These are phyloP conservation scores for Isatis lusitanica DNA, from an alignment of 441 rosid species.

Conservation along the genomic window DNA sequence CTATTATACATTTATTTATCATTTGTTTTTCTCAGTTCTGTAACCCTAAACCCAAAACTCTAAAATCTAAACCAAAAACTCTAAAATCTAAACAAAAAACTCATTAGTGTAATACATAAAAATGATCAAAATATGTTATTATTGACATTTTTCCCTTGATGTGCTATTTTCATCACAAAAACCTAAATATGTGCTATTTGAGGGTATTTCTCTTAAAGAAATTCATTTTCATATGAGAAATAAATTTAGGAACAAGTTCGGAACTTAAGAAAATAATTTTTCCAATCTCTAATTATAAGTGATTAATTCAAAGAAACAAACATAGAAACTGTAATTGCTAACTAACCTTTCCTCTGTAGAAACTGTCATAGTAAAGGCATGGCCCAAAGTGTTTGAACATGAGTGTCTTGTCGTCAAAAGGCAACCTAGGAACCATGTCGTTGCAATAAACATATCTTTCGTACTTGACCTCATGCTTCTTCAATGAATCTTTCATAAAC, in stretches of 20 bases:
- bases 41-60: too few relatives aligned
- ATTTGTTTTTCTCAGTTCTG: too few relatives aligned
- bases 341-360: constrained; percentile 60
- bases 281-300: background rate
- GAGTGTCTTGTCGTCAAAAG: constrained; percentile 56
- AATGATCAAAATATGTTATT: too few relatives aligned
- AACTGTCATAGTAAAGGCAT: constrained; percentile 57
- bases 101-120: too few relatives aligned
- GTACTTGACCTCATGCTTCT: constrained; percentile 43
- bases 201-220: too few relatives aligned
- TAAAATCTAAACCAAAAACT: too few relatives aligned
- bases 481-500: constrained; percentile 49
- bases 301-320: background rate
- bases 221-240: background rate
- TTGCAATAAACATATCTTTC: constrained; percentile 62
- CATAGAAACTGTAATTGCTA: background rate
- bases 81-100: too few relatives aligned
- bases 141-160: too few relatives aligned
- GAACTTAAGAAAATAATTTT: background rate
- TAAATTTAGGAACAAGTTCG: background rate
- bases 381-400: constrained; percentile 72
- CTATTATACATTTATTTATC: too few relatives aligned
- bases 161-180: too few relatives aligned
- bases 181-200: too few relatives aligned
- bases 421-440: constrained; percentile 83